Evolutionary conservation across 441 rosid genomes (phyloP).

Genomic region (Corymbia citriodora): DNA sequence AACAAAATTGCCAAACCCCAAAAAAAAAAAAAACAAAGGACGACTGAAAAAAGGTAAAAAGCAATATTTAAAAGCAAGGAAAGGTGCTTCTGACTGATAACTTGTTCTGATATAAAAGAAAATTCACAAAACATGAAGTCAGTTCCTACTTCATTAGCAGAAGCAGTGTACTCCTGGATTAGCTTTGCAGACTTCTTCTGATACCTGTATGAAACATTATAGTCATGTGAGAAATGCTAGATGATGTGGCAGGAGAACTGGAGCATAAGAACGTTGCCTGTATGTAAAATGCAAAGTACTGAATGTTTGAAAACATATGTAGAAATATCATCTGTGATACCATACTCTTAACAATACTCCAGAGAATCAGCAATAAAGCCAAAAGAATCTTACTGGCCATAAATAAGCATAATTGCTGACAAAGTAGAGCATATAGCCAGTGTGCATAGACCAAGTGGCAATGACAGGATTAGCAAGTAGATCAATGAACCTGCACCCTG

Average conservation of each 20-base stretch:
- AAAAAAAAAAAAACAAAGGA: background rate
- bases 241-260: constrained; percentile 1
- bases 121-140: constrained; percentile 1
- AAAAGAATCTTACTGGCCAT: constrained; percentile 65
- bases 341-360: background rate
- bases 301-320: background rate
- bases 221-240: background rate
- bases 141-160: constrained; percentile 78
- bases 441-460: constrained; percentile 83
- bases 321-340: background rate
- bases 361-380: background rate
- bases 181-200: constrained; percentile 93
- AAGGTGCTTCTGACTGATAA: background rate
- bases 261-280: background rate
- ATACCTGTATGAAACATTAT: constrained; percentile 39
- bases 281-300: background rate
- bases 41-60: background rate
- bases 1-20: background rate
- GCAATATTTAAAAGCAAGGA: background rate
- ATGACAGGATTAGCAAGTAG: constrained; percentile 76
- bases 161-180: constrained; percentile 80
- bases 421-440: constrained; percentile 67
- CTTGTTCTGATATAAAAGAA: background rate
- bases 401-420: constrained; percentile 69
- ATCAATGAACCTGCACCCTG: constrained; percentile 85